phyloP scores from a whole-genome alignment of 148 eudicot species.

The Persicaria maculosa region DNA sequence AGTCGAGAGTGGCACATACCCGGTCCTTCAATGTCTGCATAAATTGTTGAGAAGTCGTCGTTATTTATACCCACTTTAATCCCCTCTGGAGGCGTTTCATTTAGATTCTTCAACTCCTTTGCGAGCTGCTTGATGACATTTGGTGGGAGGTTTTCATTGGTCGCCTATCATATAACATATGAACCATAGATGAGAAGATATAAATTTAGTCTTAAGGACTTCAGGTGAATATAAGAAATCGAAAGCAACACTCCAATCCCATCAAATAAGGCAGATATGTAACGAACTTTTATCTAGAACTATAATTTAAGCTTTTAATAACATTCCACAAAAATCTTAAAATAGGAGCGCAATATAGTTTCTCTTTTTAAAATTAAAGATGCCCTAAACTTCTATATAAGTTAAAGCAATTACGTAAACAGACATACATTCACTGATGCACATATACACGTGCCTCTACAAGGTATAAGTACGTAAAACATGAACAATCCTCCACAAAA shows the following conservation, averaged over 20 bases:
- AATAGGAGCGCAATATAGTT: background rate
- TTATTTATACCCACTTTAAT: conserved; percentile 92
- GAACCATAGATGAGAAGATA: background rate
- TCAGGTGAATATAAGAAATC: background rate
- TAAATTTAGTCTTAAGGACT: background rate
- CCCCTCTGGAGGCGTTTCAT: conserved; percentile 97
- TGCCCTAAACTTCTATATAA: background rate
- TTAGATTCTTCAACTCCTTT: conserved; percentile 90
- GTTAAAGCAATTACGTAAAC: background rate
- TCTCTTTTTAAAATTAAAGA: background rate
- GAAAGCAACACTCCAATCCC: background rate
- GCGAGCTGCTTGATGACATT: conserved; percentile 91
- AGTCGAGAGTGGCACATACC: conserved; percentile 30
- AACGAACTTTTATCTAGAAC: background rate
- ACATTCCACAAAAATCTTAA: background rate
- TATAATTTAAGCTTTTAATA: background rate
- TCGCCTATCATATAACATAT: conserved; percentile 46
- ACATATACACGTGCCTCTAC: too few species aligned
- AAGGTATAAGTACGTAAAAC: too few species aligned
- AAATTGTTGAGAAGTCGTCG: conserved; percentile 87
- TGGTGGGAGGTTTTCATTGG: conserved; percentile 98
- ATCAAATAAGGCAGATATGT: background rate
- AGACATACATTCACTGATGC: too few species aligned
- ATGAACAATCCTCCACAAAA: too few species aligned
- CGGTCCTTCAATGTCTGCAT: conserved; percentile 95